phyloP scores from a whole-genome alignment of 805 yeast genomes.

The Saturnispora ahearnii region DNA sequence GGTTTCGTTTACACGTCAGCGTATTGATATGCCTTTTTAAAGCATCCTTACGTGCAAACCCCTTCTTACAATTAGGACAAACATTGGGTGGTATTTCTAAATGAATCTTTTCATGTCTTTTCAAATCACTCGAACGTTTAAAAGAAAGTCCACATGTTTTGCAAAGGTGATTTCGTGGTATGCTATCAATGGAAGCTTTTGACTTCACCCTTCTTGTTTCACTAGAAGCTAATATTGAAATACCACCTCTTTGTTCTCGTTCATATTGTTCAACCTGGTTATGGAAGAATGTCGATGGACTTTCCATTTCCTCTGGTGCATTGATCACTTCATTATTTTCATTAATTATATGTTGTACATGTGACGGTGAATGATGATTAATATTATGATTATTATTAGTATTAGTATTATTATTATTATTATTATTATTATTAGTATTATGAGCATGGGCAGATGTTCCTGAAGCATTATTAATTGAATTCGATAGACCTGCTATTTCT shows the following conservation, averaged over 20 bases:
- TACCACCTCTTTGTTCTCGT: not conserved
- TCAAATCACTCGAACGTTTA: slow-evolving; percentile 58
- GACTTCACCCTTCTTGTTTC: not conserved
- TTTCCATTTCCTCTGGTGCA: not conserved
- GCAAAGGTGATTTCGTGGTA: slow-evolving; percentile 35
- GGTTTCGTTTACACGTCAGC: slow-evolving; percentile 63
- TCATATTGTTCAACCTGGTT: not conserved
- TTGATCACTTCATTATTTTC: not conserved
- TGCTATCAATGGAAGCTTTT: slow-evolving; percentile 9
- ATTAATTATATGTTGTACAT: not conserved
- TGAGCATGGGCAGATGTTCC: not conserved
- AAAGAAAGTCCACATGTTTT: slow-evolving; percentile 52
- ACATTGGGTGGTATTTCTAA: slow-evolving; percentile 63
- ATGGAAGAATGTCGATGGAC: not conserved
- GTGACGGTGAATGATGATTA: not conserved
- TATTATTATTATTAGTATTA: not conserved
- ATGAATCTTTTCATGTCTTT: slow-evolving; percentile 71
- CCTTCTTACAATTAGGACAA: slow-evolving; percentile 69
- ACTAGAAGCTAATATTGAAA: not conserved
- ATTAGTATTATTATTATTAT: not conserved
- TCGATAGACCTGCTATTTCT: not conserved
- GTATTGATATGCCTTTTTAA: slow-evolving; percentile 69
- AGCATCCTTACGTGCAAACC: slow-evolving; percentile 79
- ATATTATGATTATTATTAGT: not conserved
- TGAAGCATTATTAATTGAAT: not conserved